Percentiles rank a stretch among this genome's conserved stretches.
Evolutionary conservation across 2,329 filamentous ascomycete species (phyloP).

Genomic region (Magnaporthales sp.): DNA sequence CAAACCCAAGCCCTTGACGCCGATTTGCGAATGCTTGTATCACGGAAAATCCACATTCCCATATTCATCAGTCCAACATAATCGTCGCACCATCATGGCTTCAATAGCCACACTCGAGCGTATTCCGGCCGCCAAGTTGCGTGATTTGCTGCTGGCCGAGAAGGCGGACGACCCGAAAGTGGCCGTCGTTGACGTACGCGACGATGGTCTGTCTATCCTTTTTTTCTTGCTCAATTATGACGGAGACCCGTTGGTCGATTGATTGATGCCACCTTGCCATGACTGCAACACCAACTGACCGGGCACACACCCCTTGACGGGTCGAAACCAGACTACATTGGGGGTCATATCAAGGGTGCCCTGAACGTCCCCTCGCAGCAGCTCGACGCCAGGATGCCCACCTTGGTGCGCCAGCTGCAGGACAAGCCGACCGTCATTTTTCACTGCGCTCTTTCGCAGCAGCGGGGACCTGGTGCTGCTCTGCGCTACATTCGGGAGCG

Average conservation of each 20-base stretch:
- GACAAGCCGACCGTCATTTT: conserved; percentile 83
- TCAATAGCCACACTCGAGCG: conserved; percentile 56
- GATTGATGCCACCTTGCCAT: neutral
- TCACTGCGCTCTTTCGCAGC: conserved; percentile 87
- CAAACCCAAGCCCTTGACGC: neutral
- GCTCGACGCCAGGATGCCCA: conserved; percentile 70
- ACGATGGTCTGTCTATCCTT: conserved; percentile 49
- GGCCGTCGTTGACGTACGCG: conserved; percentile 82
- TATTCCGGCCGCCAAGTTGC: conserved; percentile 62
- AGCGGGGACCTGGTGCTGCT: conserved; percentile 79
- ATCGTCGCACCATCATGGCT: conserved; percentile 25
- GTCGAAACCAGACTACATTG: conserved; percentile 63
- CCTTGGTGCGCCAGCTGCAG: conserved; percentile 68
- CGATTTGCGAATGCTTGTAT: neutral
- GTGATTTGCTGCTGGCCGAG: conserved; percentile 50
- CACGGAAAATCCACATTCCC: neutral
- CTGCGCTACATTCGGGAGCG: conserved; percentile 69
- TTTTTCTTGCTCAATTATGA: neutral
- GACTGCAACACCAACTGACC: neutral
- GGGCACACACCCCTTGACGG: neutral
- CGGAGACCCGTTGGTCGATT: neutral
- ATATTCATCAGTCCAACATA: neutral
- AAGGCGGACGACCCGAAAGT: conserved; percentile 36
- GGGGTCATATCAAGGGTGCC: conserved; percentile 76
- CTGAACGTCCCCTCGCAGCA: conserved; percentile 65